Percentiles rank a stretch among this genome's conserved stretches.
Evolutionary conservation across 2,329 filamentous ascomycete species (phyloP).

Genomic region (Verticillium nonalfalfae): DNA sequence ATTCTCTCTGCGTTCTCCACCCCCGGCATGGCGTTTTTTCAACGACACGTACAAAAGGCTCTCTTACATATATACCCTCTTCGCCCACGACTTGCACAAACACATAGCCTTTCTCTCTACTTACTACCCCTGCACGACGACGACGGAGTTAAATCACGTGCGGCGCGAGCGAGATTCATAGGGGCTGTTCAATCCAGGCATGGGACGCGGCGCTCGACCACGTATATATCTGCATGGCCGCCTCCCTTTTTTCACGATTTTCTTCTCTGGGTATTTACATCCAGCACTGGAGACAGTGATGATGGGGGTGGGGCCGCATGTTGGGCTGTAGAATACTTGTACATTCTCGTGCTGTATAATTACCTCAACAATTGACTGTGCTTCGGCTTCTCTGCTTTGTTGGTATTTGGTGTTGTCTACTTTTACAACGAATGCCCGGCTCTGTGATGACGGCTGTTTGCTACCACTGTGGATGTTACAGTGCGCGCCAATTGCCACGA

Average conservation of each 20-base stretch:
- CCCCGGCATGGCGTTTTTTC: background rate
- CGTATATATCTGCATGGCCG: slow-evolving; percentile 13
- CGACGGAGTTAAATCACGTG: background rate
- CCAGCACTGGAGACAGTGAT: slow-evolving; percentile 5
- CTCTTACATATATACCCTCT: background rate
- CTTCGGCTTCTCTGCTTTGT: background rate
- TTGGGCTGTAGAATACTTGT: slow-evolving; percentile 4
- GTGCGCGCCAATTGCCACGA: too few species aligned
- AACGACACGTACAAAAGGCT: background rate
- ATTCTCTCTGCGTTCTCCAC: background rate
- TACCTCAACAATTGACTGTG: slow-evolving; percentile 11
- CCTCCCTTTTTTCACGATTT: slow-evolving; percentile 1
- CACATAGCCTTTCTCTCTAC: background rate
- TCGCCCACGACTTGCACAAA: background rate
- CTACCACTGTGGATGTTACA: too few species aligned
- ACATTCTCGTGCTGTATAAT: slow-evolving; percentile 32
- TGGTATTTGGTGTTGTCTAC: too few species aligned
- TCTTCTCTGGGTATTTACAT: slow-evolving; percentile 3
- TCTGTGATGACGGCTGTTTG: too few species aligned
- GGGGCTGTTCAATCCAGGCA: background rate
- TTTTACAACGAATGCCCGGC: too few species aligned
- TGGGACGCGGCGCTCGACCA: slow-evolving; percentile 2
- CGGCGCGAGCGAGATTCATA: background rate
- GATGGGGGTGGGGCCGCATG: background rate
- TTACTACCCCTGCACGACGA: background rate